Percentiles rank a stretch among this genome's conserved stretches.
These are phyloP conservation scores for Cymodocea nodosa DNA, from an alignment of 116 monocot genomes.

Conservation along the genomic window DNA sequence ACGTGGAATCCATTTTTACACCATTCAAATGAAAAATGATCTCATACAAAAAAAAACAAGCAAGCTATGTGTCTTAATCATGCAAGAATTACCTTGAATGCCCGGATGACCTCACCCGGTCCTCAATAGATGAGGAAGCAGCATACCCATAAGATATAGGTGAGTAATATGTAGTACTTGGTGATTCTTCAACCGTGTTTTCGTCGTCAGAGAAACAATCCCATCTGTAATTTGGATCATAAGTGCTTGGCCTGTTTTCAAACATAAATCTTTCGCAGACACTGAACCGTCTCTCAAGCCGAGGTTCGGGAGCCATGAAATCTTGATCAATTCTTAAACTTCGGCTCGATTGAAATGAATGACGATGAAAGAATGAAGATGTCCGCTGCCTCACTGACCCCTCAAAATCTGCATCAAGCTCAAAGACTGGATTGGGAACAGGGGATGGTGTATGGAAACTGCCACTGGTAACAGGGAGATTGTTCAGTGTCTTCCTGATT, in stretches of 20 bases:
- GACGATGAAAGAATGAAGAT: conserved; percentile 43
- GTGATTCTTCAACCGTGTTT: conserved; percentile 30
- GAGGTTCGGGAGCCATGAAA: conserved; percentile 24
- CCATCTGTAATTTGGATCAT: conserved; percentile 46
- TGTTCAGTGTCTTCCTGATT: conserved; percentile 49
- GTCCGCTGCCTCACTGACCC: conserved; percentile 30
- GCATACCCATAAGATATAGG: conserved; percentile 40
- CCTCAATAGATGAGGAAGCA: conserved; percentile 38
- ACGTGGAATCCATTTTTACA: neutral
- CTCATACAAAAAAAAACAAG: neutral
- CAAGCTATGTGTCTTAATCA: neutral
- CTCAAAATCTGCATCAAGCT: conserved; percentile 38
- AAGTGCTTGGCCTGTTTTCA: conserved; percentile 47
- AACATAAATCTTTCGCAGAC: conserved; percentile 50
- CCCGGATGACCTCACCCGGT: conserved; percentile 36
- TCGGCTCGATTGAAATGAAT: conserved; percentile 56
- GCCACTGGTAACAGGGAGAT: conserved; percentile 33
- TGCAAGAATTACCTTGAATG: conserved; percentile 31
- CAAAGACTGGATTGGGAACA: conserved; percentile 31
- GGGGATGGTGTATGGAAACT: conserved; percentile 50
- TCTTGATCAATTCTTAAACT: conserved; percentile 65
- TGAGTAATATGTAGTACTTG: conserved; percentile 22
- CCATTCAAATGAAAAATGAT: neutral
- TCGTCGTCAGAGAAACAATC: conserved; percentile 60
- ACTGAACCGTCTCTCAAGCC: conserved; percentile 50